phyloP scores from a whole-genome alignment of 768 basidiomycete species.

The Xerocomellus dryophilus region DNA sequence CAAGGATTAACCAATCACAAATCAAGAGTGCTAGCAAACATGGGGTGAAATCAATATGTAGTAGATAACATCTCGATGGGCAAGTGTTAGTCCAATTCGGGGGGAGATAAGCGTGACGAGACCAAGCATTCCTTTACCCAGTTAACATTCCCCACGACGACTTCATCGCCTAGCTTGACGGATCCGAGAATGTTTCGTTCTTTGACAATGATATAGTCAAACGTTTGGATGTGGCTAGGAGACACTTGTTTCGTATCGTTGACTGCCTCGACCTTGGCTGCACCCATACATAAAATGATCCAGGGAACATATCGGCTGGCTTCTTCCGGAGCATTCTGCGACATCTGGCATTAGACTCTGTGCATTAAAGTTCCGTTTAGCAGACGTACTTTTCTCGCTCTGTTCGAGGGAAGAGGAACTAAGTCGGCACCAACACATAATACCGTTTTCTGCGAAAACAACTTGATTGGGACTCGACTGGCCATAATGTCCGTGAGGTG shows the following conservation, averaged over 20 bases:
- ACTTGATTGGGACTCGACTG: constrained; percentile 53
- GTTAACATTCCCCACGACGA: constrained; percentile 48
- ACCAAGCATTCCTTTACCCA: constrained; percentile 83
- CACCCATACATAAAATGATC: constrained; percentile 79
- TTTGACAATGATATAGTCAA: constrained; percentile 64
- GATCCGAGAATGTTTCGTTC: constrained; percentile 33
- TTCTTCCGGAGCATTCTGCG: constrained; percentile 30
- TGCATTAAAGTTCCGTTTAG: neutral
- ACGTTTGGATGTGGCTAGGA: constrained; percentile 30
- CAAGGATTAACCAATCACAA: neutral
- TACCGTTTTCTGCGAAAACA: constrained; percentile 53
- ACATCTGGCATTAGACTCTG: neutral
- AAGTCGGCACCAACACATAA: constrained; percentile 60
- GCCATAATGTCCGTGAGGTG: constrained; percentile 58
- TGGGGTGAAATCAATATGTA: constrained; percentile 2
- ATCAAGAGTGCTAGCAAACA: neutral
- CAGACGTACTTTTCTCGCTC: constrained; percentile 22
- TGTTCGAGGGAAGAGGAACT: constrained; percentile 40
- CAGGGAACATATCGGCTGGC: constrained; percentile 50
- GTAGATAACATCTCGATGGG: neutral
- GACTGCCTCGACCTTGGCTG: constrained; percentile 64
- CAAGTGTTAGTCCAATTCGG: constrained; percentile 13
- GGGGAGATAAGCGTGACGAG: constrained; percentile 49
- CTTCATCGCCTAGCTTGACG: constrained; percentile 27
- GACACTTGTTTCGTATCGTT: constrained; percentile 39